phyloP scores from a whole-genome alignment of 2,329 filamentous ascomycete species.

The Paracorniculantispora psalliotae region DNA sequence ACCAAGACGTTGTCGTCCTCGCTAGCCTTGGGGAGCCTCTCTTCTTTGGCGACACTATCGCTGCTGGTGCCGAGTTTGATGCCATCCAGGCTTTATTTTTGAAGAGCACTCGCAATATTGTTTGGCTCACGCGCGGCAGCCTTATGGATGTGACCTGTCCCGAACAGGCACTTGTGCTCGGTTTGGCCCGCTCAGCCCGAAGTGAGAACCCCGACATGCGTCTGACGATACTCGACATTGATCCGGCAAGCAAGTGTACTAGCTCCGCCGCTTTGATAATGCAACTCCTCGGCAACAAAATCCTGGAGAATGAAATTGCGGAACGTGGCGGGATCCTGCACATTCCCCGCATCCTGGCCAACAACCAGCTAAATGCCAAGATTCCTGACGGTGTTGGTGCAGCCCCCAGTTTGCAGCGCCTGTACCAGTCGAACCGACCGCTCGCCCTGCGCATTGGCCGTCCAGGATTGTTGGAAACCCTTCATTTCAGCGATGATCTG shows the following conservation, averaged over 20 bases:
- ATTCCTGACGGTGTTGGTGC: constrained; percentile 17
- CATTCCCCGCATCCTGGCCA: constrained; percentile 21
- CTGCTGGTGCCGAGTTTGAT: constrained; percentile 20
- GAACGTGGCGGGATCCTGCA: constrained; percentile 21
- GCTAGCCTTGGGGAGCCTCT: constrained; percentile 18
- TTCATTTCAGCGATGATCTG: constrained; percentile 25
- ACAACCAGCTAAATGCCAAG: constrained; percentile 21
- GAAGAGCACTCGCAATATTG: constrained; percentile 4
- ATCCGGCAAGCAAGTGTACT: constrained; percentile 6
- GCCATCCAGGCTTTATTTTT: constrained; percentile 19
- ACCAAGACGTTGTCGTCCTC: constrained; percentile 19
- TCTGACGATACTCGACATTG: constrained; percentile 8
- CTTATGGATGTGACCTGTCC: neutral
- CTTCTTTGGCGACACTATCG: constrained; percentile 15
- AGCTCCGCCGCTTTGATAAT: neutral
- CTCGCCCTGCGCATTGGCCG: constrained; percentile 19
- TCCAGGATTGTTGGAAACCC: constrained; percentile 24
- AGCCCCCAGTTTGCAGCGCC: neutral
- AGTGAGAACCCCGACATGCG: neutral
- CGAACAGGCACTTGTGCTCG: neutral
- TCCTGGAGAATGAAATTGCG: constrained; percentile 20
- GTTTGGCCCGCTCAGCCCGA: neutral
- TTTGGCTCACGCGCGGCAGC: neutral
- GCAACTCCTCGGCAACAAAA: constrained; percentile 16
- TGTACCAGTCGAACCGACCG: constrained; percentile 8